Evolutionary conservation across 1,139 yeast species (phyloP), one percentile per base, ranked within the genome.

Genomic region (Pichiaceae sp.): DNA sequence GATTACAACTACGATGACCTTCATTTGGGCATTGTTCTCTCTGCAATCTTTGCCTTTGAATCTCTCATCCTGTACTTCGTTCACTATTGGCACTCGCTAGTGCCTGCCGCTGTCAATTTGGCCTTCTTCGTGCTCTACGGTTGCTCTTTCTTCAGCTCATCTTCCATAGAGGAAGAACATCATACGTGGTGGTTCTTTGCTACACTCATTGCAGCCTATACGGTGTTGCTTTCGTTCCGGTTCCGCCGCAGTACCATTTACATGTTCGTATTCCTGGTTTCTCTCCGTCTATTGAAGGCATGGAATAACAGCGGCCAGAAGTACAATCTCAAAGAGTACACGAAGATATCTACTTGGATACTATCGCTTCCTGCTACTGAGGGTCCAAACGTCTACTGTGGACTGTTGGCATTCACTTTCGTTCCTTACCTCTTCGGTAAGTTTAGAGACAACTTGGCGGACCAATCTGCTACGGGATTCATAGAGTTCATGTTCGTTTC

Each of bases 221-320:
- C 54, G 44, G 31, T 45, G 3, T 4, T 38, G 5, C 11, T 34
- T 20, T 36, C 32, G 4, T 12, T 42, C 1, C 35, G 36, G 21
- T 33, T 39, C 32, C 14, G 33, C 4, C 19, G 30, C 37, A 51
- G 70, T 38, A 23, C 62, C 7, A 36, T 63, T 8, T 21, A 21
- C 24, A 7, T 21, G 24, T 21, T 11, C 9, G 11, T 21, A 7
- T 34, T 72, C 15, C 43, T 75, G 19, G 32, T 61, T 0, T 57
- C 75, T 4, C 46, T 81, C 4, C 68, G 97, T 42, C 14, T 79
- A 0, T 56, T 87, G n/a, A 69, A 91, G 40, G 79, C 86, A 1
- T 91, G 96, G 95, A 83, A 83, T 50, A 82, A 81, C 46, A 77
- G 91, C 36, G 99, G 99, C 0, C 96, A 89, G 52, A 91, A 91